A percentile compares a stretch with the other conserved stretches of the same genome.
Evolutionary conservation across 208 protist genomes (phyloP).

Genomic region (Porcisia deanei): DNA sequence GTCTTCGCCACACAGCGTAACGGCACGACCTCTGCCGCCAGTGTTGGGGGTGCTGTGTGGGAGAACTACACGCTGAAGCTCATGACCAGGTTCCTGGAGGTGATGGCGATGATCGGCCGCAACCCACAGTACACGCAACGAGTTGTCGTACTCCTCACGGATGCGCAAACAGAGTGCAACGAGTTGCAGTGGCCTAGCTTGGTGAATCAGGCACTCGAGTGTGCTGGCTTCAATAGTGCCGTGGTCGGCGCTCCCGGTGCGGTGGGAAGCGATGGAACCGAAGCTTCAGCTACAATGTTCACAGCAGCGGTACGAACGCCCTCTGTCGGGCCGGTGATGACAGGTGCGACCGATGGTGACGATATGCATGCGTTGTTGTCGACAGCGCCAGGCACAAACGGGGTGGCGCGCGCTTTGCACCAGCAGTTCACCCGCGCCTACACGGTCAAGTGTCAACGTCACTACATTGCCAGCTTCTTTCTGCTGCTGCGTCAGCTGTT

Average conservation of each 20-base stretch:
- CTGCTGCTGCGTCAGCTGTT: slow-evolving; percentile 76
- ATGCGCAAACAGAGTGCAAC: slow-evolving; percentile 66
- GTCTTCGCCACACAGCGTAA: slow-evolving; percentile 69
- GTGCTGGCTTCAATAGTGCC: slow-evolving; percentile 54
- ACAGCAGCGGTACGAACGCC: not conserved
- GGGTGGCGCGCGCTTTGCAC: slow-evolving; percentile 30
- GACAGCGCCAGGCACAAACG: slow-evolving; percentile 13
- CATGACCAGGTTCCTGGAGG: slow-evolving; percentile 66
- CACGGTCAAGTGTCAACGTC: slow-evolving; percentile 52
- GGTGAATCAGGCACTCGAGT: slow-evolving; percentile 73
- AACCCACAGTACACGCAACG: slow-evolving; percentile 80
- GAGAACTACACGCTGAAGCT: slow-evolving; percentile 80
- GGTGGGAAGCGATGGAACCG: slow-evolving; percentile 5
- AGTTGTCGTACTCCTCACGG: slow-evolving; percentile 62
- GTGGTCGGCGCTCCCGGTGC: slow-evolving; percentile 1
- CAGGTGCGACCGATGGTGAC: not conserved
- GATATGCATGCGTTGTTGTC: slow-evolving; percentile 17
- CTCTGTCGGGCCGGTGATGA: not conserved
- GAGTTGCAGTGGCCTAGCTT: slow-evolving; percentile 82
- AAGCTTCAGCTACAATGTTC: not conserved
- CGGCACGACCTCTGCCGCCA: slow-evolving; percentile 3
- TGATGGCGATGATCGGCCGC: slow-evolving; percentile 86
- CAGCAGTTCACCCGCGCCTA: slow-evolving; percentile 68
- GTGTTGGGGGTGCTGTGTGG: slow-evolving; percentile 41
- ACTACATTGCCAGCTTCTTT: slow-evolving; percentile 74